Conservation (phyloP, 73 alveolate genomes). For the Effrenium voratum region DNA sequence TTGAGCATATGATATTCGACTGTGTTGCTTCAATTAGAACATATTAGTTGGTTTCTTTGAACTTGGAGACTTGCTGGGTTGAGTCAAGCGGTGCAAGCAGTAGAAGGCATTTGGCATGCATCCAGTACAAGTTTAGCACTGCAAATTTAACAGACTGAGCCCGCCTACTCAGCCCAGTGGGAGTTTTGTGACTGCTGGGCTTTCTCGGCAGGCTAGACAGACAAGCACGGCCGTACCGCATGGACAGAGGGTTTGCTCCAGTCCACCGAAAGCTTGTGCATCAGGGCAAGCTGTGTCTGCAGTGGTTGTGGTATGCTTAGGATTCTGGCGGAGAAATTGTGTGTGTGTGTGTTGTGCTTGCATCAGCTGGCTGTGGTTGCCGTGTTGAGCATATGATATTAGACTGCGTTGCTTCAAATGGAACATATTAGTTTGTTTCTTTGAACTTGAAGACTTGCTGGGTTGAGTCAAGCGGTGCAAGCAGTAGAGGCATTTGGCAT, state of each 20-base stretch:
- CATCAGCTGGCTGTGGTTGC: not conserved
- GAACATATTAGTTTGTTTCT: too few relatives aligned
- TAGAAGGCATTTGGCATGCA: not conserved
- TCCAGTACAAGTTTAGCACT: not conserved
- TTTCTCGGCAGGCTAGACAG: conserved; percentile 78
- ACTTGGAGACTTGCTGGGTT: not conserved
- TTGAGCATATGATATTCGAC: too few relatives aligned
- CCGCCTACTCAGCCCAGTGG: conserved; percentile 89
- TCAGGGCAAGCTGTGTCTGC: too few relatives aligned
- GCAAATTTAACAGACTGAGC: not conserved
- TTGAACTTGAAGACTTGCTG: too few relatives aligned
- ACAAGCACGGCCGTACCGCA: conserved; percentile 77
- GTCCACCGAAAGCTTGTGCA: conserved; percentile 70
- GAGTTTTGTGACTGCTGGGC: conserved; percentile 17
- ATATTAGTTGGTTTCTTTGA: not conserved
- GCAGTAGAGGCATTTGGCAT: not conserved
- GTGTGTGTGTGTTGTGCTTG: not conserved
- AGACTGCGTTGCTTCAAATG: too few relatives aligned
- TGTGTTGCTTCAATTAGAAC: not conserved
- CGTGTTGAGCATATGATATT: too few relatives aligned
- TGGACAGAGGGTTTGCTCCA: conserved; percentile 20
- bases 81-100: not conserved
- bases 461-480: not conserved
- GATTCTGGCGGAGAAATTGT: not conserved
- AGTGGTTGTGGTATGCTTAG: not conserved